These are phyloP conservation scores for Colletotrichum spaethianum DNA, from an alignment of 2,329 filamentous ascomycete genomes.

Conservation along the genomic window DNA sequence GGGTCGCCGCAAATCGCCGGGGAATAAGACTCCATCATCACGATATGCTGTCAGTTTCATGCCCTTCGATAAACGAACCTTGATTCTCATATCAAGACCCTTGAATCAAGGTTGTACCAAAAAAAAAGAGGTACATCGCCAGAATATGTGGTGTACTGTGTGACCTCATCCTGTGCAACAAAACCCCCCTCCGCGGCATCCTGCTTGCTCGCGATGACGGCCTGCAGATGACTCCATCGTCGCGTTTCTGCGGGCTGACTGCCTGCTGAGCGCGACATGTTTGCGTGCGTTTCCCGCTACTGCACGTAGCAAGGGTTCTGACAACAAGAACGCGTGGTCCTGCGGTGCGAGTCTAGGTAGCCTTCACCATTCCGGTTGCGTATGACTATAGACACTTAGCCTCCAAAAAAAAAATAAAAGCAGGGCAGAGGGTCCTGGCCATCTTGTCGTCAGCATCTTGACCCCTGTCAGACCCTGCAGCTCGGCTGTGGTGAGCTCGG, in stretches of 20 bases:
- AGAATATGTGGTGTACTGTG: conserved; percentile 21
- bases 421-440: conserved; percentile 5
- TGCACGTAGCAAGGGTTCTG: not conserved
- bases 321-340: not conserved
- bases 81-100: not conserved
- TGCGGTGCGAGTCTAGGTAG: not conserved
- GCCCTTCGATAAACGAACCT: not conserved
- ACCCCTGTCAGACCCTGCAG: conserved; percentile 37
- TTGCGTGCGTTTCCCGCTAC: not conserved
- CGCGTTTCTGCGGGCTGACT: not conserved
- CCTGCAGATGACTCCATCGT: not conserved
- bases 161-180: conserved; percentile 30
- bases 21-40: not conserved
- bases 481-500: conserved; percentile 9
- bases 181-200: not conserved
- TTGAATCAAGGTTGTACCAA: not conserved
- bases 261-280: not conserved
- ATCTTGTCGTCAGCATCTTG: not conserved
- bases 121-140: not conserved
- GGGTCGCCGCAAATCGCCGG: not conserved
- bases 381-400: not conserved
- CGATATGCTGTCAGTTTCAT: not conserved
- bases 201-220: not conserved
- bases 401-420: not conserved
- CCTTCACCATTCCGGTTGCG: not conserved